These are phyloP conservation scores for Pilasporangium apinafurcum DNA, from an alignment of 352 stramenopile species.

Conservation along the genomic window DNA sequence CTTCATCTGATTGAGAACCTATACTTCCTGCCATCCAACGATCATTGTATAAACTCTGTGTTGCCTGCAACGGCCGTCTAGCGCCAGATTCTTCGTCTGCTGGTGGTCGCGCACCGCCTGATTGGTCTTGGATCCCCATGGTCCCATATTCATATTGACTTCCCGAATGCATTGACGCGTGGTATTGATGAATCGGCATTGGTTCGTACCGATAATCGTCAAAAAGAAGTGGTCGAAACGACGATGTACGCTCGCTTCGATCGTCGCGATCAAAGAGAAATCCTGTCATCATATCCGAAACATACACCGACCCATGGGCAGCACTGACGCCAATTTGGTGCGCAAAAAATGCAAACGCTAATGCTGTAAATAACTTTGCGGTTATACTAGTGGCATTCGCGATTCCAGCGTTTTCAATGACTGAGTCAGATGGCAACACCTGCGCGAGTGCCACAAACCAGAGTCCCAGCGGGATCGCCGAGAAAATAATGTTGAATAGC, in stretches of 20 bases:
- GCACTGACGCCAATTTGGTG: constrained; percentile 51
- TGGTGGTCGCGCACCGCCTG: no score
- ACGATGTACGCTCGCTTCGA: constrained; percentile 9
- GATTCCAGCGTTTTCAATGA: constrained; percentile 4
- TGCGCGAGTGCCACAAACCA: constrained; percentile 38
- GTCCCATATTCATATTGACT: no score
- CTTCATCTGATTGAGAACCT: no score
- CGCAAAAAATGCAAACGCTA: constrained; percentile 56
- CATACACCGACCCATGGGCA: constrained; percentile 22
- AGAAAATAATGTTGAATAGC: constrained; percentile 53
- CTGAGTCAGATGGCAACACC: constrained; percentile 18
- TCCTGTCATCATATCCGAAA: constrained; percentile 37
- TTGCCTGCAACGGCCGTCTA: no score
- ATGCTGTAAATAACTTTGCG: constrained; percentile 26
- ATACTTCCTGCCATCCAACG: no score
- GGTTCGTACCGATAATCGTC: constrained; percentile 2
- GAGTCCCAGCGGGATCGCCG: constrained; percentile 29
- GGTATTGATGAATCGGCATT: constrained; percentile 9
- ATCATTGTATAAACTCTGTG: no score
- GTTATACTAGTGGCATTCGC: constrained; percentile 3
- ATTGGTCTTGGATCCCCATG: no score
- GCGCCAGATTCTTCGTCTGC: no score
- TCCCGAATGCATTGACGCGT: constrained; percentile 2
- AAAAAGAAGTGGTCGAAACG: constrained; percentile 1
- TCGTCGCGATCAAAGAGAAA: constrained; percentile 32